phyloP scores from a whole-genome alignment of 2,329 filamentous ascomycete genomes.

The Cladophialophora immunda region DNA sequence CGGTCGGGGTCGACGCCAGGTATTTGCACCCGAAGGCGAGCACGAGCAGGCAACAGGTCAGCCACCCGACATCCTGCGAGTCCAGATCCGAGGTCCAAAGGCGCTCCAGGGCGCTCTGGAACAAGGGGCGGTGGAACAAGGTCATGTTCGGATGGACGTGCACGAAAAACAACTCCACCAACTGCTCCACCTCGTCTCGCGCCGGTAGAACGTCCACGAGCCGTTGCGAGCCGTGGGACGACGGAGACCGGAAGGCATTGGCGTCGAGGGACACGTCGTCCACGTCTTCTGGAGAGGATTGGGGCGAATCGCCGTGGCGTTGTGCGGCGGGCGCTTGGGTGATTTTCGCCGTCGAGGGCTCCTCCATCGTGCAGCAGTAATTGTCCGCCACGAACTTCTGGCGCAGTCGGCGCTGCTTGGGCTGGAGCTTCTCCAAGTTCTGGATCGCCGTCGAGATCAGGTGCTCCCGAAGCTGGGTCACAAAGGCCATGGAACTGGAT shows the following conservation, averaged over 20 bases:
- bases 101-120: background rate
- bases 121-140: background rate
- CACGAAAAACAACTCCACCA: background rate
- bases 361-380: background rate
- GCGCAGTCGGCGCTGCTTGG: background rate
- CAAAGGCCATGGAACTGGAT: background rate
- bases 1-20: background rate
- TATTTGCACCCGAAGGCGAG: background rate
- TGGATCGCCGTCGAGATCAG: background rate
- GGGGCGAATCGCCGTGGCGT: background rate
- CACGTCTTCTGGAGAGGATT: background rate
- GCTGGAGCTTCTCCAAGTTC: background rate
- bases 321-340: background rate
- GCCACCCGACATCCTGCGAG: background rate
- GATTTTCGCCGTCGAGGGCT: background rate
- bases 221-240: background rate
- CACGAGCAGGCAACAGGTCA: background rate
- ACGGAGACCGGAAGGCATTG: background rate
- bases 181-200: background rate
- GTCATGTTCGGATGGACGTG: background rate
- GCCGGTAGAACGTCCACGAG: background rate
- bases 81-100: background rate
- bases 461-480: background rate
- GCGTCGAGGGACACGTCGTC: background rate
- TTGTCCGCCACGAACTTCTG: background rate